Evolutionary conservation across 768 basidiomycete genomes (phyloP), one percentile per base, ranked within the genome.

Genomic region (Phylloporus sp.): DNA sequence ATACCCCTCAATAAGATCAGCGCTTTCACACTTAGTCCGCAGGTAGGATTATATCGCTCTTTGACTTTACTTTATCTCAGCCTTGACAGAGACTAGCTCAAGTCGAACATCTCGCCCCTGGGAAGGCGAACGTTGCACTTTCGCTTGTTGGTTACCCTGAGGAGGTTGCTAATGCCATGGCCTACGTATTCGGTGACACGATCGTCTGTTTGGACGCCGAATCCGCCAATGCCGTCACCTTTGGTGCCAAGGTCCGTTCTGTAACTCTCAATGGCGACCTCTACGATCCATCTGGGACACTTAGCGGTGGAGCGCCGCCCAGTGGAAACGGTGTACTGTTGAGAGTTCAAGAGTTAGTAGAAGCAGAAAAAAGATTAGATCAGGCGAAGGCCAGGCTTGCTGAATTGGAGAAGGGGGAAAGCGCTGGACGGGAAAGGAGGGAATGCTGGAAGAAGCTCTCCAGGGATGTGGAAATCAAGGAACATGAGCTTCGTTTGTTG

Each of bases 251-350:
- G 24, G 83, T 89, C 44, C 85, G 85, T 45, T 94, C 91, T 10
- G 94, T 98, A 42, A 99, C 97, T 7, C 76, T 97, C 20, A 86
- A 91, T 3, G 97, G 97, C 2, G 97, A 98, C 62, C 82, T 97
- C 11, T 98, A 99, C 67, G 97, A 99, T 56, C 95, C 97, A 2
- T 88, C 88, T 8, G 95, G 95, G 7, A 95, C 90, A 0, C 80
- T 99, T 18, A 91, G 86, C 18, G 97, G 97, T 6, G 97, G 97
- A 1, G 81, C 92, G 1, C 85, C 92, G 0, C 91, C 94, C 0
- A 86, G 74, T 54, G 76, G 83, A 22, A 84, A 78, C 28, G 88
- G 89, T 2, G 74, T 86, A 4, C 74, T 98, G 16, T 71, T 95
- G 45, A 83, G 84, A 57, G 92, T 94, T 0, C 93, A 95, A 64